Evolutionary conservation across 2,329 filamentous ascomycete species (phyloP), one percentile per base, ranked within the genome.

Genomic region (Annulohypoxylon truncatum): DNA sequence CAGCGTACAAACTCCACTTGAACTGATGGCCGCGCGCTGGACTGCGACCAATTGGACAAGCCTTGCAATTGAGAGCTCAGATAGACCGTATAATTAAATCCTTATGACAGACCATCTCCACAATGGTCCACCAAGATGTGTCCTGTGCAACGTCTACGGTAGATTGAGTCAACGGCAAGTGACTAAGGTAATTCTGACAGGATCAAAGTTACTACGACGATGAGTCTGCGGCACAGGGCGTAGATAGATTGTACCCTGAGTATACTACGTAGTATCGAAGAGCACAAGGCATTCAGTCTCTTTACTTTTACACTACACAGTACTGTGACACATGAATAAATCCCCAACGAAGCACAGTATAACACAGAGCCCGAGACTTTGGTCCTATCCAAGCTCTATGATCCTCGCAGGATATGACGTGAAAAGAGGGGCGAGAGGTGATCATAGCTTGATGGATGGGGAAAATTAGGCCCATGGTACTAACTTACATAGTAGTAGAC

Each of bases 351-450:
- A 48, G 26, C 44, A 38, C 29, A 15, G 15, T n/a, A 61, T 6
- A 38, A 15, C 20, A 38, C 20, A 42, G 31, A 40, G 40, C 61
- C 65, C 56, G 22, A 57, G 28, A 18, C 20, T 38, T 44, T 13
- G 61, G 62, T 18, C 56, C 47, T 62, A 29, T 56, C 38, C 22
- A 48, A 40, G 35, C 26, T 29, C 42, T 53, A 44, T 58, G 53
- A 46, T 58, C 42, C 44, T 59, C 56, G 56, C 33, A 22, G 18
- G 33, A 50, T 52, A 56, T 65, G 57, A 65, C 44, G 46, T 63
- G 66, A 66, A 66, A 66, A 65, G 62, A 68, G 66, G 66, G 66
- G 56, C 53, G 35, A 38, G 35, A 38, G 24, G 28, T 38, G 35
- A 48, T 47, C 52, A 56, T 52, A 60, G 61, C 35, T 52, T 53